Percentiles rank a stretch among this genome's conserved stretches.
phyloP scores from a whole-genome alignment of 2,329 filamentous ascomycete species.

The Microsporum audouinii region DNA sequence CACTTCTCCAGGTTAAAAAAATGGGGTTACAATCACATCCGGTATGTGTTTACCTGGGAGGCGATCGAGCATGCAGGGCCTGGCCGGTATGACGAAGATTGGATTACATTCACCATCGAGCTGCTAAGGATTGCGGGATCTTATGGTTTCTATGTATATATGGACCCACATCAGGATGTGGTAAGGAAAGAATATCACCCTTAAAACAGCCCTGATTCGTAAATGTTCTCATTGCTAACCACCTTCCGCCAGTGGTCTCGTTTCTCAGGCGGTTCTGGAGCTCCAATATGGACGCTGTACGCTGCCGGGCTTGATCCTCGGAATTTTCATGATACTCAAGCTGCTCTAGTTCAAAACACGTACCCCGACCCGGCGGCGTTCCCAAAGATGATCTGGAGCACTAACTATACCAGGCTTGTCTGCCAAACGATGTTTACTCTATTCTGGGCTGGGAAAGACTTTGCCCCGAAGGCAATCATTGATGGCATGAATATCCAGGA shows the following conservation, averaged over 20 bases:
- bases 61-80: conserved; percentile 91
- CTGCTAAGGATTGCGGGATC: conserved; percentile 71
- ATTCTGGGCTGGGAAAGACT: conserved; percentile 83
- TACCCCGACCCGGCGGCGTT: conserved; percentile 75
- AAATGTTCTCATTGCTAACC: not conserved
- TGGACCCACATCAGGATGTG: conserved; percentile 98
- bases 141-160: conserved; percentile 93
- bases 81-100: conserved; percentile 84
- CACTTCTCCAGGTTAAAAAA: conserved; percentile 79
- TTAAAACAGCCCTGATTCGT: not conserved
- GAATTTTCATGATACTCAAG: conserved; percentile 74
- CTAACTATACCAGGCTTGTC: conserved; percentile 82
- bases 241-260: conserved; percentile 65
- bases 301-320: conserved; percentile 83
- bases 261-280: conserved; percentile 86
- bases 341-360: conserved; percentile 88
- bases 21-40: conserved; percentile 91
- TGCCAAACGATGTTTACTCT: conserved; percentile 86
- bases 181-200: conserved; percentile 31
- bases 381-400: conserved; percentile 99
- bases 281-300: conserved; percentile 95
- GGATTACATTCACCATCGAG: conserved; percentile 81
- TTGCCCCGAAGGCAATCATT: conserved; percentile 91
- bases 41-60: conserved; percentile 98
- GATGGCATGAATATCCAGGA: conserved; percentile 94